Base-by-base conservation (phyloP, 495 filamentous ascomycete species). In the Xylaria bambusicola region DNA sequence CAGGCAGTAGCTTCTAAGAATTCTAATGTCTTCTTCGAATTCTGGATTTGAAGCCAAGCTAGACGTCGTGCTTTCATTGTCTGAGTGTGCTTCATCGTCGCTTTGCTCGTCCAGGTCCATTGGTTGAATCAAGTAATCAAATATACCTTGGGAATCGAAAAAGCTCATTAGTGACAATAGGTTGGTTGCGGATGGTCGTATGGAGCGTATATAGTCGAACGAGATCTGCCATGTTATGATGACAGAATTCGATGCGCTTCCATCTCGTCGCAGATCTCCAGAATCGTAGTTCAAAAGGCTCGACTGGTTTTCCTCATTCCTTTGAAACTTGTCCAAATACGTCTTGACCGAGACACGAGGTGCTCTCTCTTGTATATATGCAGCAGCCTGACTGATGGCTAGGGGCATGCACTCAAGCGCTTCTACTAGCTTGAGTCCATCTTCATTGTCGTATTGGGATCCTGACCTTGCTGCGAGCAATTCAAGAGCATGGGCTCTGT, bases 381-480 rank as follows among this genome's bases (percentile, higher is more conserved):
- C 67, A 10, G 75, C 73, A 6, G 79, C 78, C 60, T 82, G 76
- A 12, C 71, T 62, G 47, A 81, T 77, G 1, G 78, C 77, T 17
- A 82, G 77, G 17, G 79, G 77, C 65, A 82, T 75, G 41, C 49
- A 76, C n/a, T 79, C 75, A 6, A 81, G 70, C 31, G 45, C 66
- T 51, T 35, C 61, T 2, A 55, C 56, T 0, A 80, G 65, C 10
- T 33, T 33, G 5, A 33, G 5, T 33, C 29, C 29, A 10, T 33
- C 10, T 5, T 33, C 29, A 5, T 33, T 5, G 10, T 33, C 29
- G 29, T 33, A 33, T 33, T 33, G 5, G 10, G 29, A 33, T 5
- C 29, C 29, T 33, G 10, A 33, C 10, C 10, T 33, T 5, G 10
- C 10, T 33, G 29, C 29, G 29, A 33, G 29, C 10, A 33, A 33